These are phyloP conservation scores for Nemania diffusa DNA, from an alignment of 2,329 filamentous ascomycete species.

Conservation along the genomic window DNA sequence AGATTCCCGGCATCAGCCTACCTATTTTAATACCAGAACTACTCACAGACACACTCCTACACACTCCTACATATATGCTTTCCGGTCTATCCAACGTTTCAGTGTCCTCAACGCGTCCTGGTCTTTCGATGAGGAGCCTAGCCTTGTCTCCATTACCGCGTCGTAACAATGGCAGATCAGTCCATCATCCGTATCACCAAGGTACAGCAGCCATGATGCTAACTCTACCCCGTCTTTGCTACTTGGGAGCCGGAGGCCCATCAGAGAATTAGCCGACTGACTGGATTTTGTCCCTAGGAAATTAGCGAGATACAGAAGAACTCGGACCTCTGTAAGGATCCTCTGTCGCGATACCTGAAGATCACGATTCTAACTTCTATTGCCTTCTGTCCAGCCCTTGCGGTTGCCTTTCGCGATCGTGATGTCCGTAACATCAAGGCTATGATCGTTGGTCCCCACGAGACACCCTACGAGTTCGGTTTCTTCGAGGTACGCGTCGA, in stretches of 20 bases:
- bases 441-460: conserved; percentile 90
- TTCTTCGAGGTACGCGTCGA: conserved; percentile 82
- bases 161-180: conserved; percentile 76
- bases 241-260: not conserved
- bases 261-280: conserved; percentile 1
- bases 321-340: conserved; percentile 79
- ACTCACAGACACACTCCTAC: not conserved
- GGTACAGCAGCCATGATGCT: conserved; percentile 58
- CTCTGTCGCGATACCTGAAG: not conserved
- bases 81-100: not conserved
- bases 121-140: conserved; percentile 28
- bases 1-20: not conserved
- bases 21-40: not conserved
- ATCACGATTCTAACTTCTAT: conserved; percentile 36
- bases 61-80: not conserved
- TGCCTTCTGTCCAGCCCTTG: conserved; percentile 69
- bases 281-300: conserved; percentile 65
- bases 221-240: conserved; percentile 24
- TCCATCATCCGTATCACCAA: conserved; percentile 89
- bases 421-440: conserved; percentile 90
- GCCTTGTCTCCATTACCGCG: conserved; percentile 18
- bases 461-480: conserved; percentile 95
- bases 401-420: conserved; percentile 85
- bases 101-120: conserved; percentile 6
- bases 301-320: conserved; percentile 85